Evolutionary conservation across 2,329 filamentous ascomycete genomes (phyloP).

Genomic region (Penicillium hesseltinei): DNA sequence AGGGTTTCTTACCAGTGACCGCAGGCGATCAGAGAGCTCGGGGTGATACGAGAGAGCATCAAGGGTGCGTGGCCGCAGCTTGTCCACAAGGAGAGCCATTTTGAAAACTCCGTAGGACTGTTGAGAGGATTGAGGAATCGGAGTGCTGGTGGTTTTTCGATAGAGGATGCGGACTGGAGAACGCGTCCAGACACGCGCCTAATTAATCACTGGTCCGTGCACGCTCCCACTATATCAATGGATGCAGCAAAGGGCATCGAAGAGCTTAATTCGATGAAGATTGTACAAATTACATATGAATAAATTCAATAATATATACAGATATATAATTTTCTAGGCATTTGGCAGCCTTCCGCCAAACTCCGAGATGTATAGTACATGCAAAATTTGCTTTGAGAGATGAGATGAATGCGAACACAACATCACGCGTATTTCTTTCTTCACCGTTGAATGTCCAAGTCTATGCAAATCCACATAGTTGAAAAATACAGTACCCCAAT

Average conservation of each 20-base stretch:
- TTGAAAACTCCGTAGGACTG: slow-evolving; percentile 8
- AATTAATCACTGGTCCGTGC: slow-evolving; percentile 42
- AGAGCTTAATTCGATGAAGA: not conserved
- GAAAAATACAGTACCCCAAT: not conserved
- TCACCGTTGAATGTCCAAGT: not conserved
- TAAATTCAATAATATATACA: slow-evolving; percentile 2
- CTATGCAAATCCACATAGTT: not conserved
- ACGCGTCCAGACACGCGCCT: slow-evolving; percentile 41
- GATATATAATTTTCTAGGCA: slow-evolving; percentile 2
- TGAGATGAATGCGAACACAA: slow-evolving; percentile 12
- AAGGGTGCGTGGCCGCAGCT: slow-evolving; percentile 54
- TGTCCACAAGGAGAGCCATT: slow-evolving; percentile 66
- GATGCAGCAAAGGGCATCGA: not conserved
- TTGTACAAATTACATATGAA: not conserved
- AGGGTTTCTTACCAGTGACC: slow-evolving; percentile 66
- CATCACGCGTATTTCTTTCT: not conserved
- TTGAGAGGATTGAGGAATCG: not conserved
- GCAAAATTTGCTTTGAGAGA: slow-evolving; percentile 15
- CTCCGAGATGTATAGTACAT: slow-evolving; percentile 21
- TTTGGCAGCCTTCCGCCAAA: slow-evolving; percentile 1
- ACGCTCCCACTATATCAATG: slow-evolving; percentile 3
- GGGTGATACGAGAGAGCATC: slow-evolving; percentile 76
- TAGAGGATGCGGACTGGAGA: slow-evolving; percentile 19
- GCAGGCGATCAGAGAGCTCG: slow-evolving; percentile 81
- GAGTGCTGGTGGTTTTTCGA: slow-evolving; percentile 6